Evolutionary conservation across 192 early-diverging fungal species (phyloP), one percentile per base, ranked within the genome.

Genomic region (Umbelopsis ramanniana): DNA sequence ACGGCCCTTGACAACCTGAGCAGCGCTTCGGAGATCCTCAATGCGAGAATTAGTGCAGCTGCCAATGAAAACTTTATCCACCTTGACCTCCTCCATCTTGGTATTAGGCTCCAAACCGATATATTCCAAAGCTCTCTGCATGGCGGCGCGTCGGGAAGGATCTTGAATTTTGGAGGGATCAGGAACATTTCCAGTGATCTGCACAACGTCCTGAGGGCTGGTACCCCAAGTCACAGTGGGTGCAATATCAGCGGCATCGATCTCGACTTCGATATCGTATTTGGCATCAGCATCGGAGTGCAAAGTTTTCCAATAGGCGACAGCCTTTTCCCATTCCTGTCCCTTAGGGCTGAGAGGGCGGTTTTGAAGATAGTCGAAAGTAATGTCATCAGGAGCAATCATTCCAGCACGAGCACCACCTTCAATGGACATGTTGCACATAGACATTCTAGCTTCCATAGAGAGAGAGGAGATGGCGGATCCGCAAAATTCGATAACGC

Each of bases 361-460:
- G 50, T 71, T 76, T 73, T 86, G 83, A 68, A 91, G 82, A 73
- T 91, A 91, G 17, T 87, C 86, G 74, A 86, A 91, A 12, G 90
- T 91, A 71, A 85, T 82, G 21, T 89, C 75, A 79, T 91, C 90
- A 23, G 90, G 88, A 12, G 90, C 88, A 76, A 91, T 85, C 88
- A 91, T 87, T 67, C 90, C 90, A 33, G 90, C 90, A 33, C 90
- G 82, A 43, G 90, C 90, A 69, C 90, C 90, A 35, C 80, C 90
- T 74, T 91, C 90, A 74, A 91, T 91, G 10, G 88, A 82, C 90
- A 91, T 91, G 79, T 91, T 91, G 78, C 90, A 91, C 68, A 91
- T 87, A 45, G 90, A 89, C 90, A 91, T 91, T 68, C 90, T 73
- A 10, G 87, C 82, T 72, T 91, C 90, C 80, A 91, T 88, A n/a